Evolutionary conservation across 352 stramenopile species (phyloP), one percentile per base, ranked within the genome.

Genomic region (Pythium dissimile): DNA sequence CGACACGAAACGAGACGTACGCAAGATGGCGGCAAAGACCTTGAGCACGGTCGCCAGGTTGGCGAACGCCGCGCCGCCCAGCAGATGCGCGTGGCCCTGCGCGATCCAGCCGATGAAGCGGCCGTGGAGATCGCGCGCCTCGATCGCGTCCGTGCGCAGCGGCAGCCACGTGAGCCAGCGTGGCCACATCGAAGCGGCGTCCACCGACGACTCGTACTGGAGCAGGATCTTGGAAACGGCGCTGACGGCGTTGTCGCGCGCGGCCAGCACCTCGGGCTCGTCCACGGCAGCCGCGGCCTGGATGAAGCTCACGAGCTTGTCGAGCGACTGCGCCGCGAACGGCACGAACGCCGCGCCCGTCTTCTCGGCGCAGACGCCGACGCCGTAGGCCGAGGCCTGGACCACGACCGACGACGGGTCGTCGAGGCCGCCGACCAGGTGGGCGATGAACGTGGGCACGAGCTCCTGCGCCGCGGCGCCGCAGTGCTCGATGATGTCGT

Each of bases 401-500:
- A 93, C 86, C 5, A 92, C 79, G 3, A 67, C 71, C 24, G 81
- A 62, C 37, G 77, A 78, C 42, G 54, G 54, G 56, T 95, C 84
- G 45, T 95, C 80, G 2, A 93, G 71, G 2, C 81, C 80, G 30
- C 80, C 71, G 43, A 92, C 64, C 10, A 95, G 67, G 66, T 93
- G 81, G 28, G 65, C 67, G 45, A 92, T 67, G 55, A 95, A 89
- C 28, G 77, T 54, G 10, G 85, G 80, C 31, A 93, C 63, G n/a
- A 92, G 64, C 72, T 89, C 78, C 66, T 88, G 77, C 1, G 80
- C 75, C 15, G 73, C 69, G 48, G 59, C 65, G 34, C 78, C 83
- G 53, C 85, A 90, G 74, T 92, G 82, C 68, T 95, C 85, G 44
- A 95, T 88, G 45, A 95, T 75, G 66, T 95, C 85, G 61, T 95